Percentiles rank a stretch among this genome's conserved stretches.
phyloP scores from a whole-genome alignment of 1,284 basidiomycete species.

The Trametes sp. region DNA sequence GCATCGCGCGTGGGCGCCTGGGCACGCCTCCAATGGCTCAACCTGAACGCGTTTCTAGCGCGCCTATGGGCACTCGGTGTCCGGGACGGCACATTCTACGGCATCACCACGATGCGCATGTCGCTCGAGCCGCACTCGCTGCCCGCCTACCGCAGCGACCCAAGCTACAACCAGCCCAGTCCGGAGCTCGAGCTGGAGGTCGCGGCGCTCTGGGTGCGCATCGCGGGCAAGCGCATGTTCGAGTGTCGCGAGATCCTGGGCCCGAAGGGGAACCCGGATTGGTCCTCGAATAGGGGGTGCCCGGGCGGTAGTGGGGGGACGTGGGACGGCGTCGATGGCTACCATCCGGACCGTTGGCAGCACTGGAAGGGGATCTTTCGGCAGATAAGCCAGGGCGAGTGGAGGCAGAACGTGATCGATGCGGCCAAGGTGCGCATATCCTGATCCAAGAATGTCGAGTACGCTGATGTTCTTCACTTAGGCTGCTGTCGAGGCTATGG shows the following conservation, averaged over 20 bases:
- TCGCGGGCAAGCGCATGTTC: constrained; percentile 20
- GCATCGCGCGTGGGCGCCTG: neutral
- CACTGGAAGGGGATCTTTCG: constrained; percentile 18
- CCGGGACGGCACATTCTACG: neutral
- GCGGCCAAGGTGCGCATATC: constrained; percentile 15
- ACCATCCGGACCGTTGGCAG: constrained; percentile 21
- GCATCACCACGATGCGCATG: neutral
- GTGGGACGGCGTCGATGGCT: constrained; percentile 26
- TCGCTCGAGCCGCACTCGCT: constrained; percentile 2
- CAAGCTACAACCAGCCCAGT: neutral
- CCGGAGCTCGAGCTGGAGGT: constrained; percentile 19
- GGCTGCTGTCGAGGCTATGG: neutral
- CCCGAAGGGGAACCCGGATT: constrained; percentile 21
- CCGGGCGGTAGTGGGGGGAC: constrained; percentile 20
- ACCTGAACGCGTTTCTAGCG: neutral
- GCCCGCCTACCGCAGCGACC: neutral
- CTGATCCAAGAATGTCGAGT: neutral
- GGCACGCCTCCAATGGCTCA: neutral
- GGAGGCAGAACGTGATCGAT: constrained; percentile 15
- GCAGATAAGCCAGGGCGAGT: constrained; percentile 3
- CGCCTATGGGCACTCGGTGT: neutral
- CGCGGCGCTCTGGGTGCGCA: constrained; percentile 16
- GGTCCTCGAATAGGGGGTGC: constrained; percentile 3
- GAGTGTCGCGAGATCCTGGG: constrained; percentile 23
- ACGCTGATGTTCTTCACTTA: neutral